Conservation (phyloP, 495 filamentous ascomycete genomes). For the Penicillium robsamsonii region DNA sequence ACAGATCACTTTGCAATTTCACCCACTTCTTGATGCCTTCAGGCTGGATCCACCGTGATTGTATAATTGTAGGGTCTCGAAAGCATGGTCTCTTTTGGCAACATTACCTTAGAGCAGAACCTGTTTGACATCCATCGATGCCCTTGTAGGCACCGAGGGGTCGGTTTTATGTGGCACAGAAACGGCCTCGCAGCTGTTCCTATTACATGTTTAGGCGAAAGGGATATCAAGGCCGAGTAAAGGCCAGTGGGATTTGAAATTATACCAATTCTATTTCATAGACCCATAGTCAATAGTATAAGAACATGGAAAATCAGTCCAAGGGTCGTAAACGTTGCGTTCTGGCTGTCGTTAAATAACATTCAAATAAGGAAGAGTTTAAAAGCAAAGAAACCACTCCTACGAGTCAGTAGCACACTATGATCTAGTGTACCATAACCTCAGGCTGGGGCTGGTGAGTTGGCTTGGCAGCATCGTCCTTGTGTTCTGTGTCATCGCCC, state of each 20-base stretch:
- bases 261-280: constrained; percentile 34
- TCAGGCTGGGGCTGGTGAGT: constrained; percentile 44
- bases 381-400: constrained; percentile 1
- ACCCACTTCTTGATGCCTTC: background rate
- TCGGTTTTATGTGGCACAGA: no score
- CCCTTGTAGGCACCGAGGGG: background rate
- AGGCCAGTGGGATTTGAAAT: constrained; percentile 11
- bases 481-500: constrained; percentile 59
- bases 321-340: constrained; percentile 39
- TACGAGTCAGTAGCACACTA: background rate
- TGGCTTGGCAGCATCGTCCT: constrained; percentile 37
- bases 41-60: background rate
- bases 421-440: constrained; percentile 53
- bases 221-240: background rate
- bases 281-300: constrained; percentile 22
- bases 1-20: constrained; percentile 2
- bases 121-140: background rate
- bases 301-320: constrained; percentile 17
- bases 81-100: background rate
- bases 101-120: background rate
- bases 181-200: background rate
- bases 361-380: background rate
- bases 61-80: background rate
- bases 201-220: background rate
- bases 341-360: constrained; percentile 22